phyloP scores from a whole-genome alignment of 108 stramenopile species.

The Licmophora abbreviata region DNA sequence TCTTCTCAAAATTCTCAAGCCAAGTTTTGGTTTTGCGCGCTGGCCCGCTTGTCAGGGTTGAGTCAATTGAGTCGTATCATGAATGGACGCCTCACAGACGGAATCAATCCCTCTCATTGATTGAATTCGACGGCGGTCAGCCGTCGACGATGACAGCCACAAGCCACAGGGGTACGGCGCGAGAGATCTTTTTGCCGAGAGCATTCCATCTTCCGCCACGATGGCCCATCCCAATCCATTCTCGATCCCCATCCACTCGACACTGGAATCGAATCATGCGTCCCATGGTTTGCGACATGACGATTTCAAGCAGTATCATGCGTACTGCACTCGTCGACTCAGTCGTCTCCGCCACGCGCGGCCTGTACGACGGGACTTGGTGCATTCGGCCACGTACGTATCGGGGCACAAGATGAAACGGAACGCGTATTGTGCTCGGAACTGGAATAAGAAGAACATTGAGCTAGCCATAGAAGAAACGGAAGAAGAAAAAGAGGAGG shows the following conservation, averaged over 20 bases:
- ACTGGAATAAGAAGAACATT: neutral
- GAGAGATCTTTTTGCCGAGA: too few relatives aligned
- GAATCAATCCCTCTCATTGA: too few relatives aligned
- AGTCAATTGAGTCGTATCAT: too few relatives aligned
- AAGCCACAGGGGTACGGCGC: too few relatives aligned
- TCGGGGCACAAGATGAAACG: neutral
- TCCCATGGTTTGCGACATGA: slow-evolving; percentile 37
- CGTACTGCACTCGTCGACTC: slow-evolving; percentile 58
- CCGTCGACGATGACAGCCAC: too few relatives aligned
- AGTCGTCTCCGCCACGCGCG: slow-evolving; percentile 32
- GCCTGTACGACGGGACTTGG: slow-evolving; percentile 30
- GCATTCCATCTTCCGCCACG: too few relatives aligned
- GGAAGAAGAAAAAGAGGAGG: slow-evolving; percentile 4
- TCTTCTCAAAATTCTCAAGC: too few relatives aligned
- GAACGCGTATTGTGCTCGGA: slow-evolving; percentile 6
- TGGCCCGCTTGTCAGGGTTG: too few relatives aligned
- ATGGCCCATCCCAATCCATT: too few relatives aligned
- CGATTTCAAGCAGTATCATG: slow-evolving; percentile 46
- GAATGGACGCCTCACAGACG: too few relatives aligned
- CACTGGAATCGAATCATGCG: slow-evolving; percentile 7
- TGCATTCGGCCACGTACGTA: slow-evolving; percentile 31
- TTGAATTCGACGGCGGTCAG: too few relatives aligned
- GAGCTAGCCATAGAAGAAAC: neutral
- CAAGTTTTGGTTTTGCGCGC: too few relatives aligned
- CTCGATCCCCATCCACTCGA: slow-evolving; percentile 4